A percentile compares a stretch with the other conserved stretches of the same genome.
Conservation (phyloP, 2,329 filamentous ascomycete genomes). For the Aspergillus glaucus region DNA sequence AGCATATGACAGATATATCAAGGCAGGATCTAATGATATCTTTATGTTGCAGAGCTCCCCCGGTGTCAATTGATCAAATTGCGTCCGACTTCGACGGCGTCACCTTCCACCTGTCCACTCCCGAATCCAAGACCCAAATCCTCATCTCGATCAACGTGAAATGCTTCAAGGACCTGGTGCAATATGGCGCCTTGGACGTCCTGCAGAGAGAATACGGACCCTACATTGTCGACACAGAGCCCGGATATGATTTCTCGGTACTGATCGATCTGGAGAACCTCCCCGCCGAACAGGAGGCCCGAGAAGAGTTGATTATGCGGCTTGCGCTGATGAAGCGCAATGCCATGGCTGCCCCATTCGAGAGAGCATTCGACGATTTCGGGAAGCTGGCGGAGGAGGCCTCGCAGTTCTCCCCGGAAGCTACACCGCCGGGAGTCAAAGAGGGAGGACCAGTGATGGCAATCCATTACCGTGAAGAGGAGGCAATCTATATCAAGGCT, state of each 20-base stretch:
- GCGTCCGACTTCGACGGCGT: slow-evolving; percentile 99
- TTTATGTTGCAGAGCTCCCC: slow-evolving; percentile 59
- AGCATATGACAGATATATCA: slow-evolving; percentile 25
- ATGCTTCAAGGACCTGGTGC: slow-evolving; percentile 86
- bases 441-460: slow-evolving; percentile 92
- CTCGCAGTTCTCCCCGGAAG: slow-evolving; percentile 85
- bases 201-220: slow-evolving; percentile 90
- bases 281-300: slow-evolving; percentile 75
- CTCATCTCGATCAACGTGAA: slow-evolving; percentile 90
- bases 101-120: slow-evolving; percentile 96
- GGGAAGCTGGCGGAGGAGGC: slow-evolving; percentile 80
- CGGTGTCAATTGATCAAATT: slow-evolving; percentile 90
- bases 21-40: slow-evolving; percentile 33
- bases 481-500: slow-evolving; percentile 97
- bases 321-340: slow-evolving; percentile 94
- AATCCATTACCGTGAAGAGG: slow-evolving; percentile 97
- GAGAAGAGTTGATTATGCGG: slow-evolving; percentile 78
- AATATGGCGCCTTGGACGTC: slow-evolving; percentile 87
- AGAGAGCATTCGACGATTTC: slow-evolving; percentile 92
- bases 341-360: slow-evolving; percentile 96
- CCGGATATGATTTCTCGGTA: slow-evolving; percentile 93
- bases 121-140: slow-evolving; percentile 88
- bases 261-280: slow-evolving; percentile 81
- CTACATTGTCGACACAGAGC: slow-evolving; percentile 81
- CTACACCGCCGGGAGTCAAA: slow-evolving; percentile 79